phyloP scores from a whole-genome alignment of 2,329 filamentous ascomycete species.

The Ophiostoma australiae region DNA sequence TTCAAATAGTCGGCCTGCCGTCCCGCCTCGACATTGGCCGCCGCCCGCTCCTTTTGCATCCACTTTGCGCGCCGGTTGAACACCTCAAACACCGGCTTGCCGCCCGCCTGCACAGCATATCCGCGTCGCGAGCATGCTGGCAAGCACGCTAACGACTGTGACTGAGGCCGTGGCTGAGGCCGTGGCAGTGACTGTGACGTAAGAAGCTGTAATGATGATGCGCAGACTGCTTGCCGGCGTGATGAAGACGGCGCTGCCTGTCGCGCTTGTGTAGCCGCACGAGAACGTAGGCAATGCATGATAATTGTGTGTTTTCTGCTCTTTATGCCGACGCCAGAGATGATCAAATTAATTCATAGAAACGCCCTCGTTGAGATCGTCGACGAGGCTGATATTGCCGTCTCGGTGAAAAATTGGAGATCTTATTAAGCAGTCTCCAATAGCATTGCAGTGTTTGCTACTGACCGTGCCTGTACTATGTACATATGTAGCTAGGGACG shows the following conservation, averaged over 20 bases:
- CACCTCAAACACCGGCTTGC: slow-evolving; percentile 75
- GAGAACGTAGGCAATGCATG: slow-evolving; percentile 20
- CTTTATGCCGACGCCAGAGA: background rate
- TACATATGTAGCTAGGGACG: background rate
- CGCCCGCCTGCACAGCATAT: slow-evolving; percentile 75
- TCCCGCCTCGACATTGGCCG: slow-evolving; percentile 62
- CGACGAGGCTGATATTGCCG: background rate
- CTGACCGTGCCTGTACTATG: background rate
- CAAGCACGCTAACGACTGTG: background rate
- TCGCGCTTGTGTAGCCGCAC: slow-evolving; percentile 17
- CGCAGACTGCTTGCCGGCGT: slow-evolving; percentile 65
- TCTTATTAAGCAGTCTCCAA: background rate
- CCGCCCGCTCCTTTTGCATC: slow-evolving; percentile 85
- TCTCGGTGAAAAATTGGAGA: slow-evolving; percentile 1
- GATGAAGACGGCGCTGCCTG: slow-evolving; percentile 31
- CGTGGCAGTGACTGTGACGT: background rate
- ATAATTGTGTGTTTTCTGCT: slow-evolving; percentile 19
- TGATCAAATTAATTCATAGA: background rate
- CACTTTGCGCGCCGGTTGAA: slow-evolving; percentile 88
- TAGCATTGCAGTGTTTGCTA: background rate
- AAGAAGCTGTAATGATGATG: background rate
- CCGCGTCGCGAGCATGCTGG: slow-evolving; percentile 37
- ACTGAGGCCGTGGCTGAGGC: background rate
- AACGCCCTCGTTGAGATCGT: background rate
- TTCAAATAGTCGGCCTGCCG: slow-evolving; percentile 86